phyloP scores from a whole-genome alignment of 2,329 filamentous ascomycete genomes.

The Xylariales sp. region DNA sequence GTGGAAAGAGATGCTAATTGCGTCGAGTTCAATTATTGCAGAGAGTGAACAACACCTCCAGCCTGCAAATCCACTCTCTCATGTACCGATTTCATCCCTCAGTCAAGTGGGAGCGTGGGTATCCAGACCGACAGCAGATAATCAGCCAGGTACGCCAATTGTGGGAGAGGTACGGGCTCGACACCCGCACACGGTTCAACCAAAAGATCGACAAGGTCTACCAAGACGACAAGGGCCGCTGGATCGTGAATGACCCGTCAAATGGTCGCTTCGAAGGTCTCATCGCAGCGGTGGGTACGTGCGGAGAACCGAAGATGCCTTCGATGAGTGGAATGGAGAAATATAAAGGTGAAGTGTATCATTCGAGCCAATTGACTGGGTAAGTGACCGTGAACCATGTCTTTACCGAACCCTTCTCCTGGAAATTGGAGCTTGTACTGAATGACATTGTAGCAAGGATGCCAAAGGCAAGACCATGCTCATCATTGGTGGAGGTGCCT shows the following conservation, averaged over 20 bases:
- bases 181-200: conserved; percentile 68
- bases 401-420: background rate
- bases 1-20: no score
- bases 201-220: conserved; percentile 66
- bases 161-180: conserved; percentile 71
- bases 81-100: conserved; percentile 89
- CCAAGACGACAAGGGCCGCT: conserved; percentile 62
- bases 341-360: conserved; percentile 69
- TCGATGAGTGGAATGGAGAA: conserved; percentile 64
- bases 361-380: conserved; percentile 71
- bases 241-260: conserved; percentile 71
- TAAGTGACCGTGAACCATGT: conserved; percentile 16
- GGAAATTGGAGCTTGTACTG: no score
- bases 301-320: conserved; percentile 72
- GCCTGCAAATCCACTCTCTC: conserved; percentile 76
- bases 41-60: conserved; percentile 77
- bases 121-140: conserved; percentile 73
- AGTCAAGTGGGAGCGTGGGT: conserved; percentile 69
- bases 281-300: conserved; percentile 75
- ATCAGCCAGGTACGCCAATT: conserved; percentile 65
- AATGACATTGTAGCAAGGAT: conserved; percentile 48
- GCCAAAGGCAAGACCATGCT: conserved; percentile 72
- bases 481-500: conserved; percentile 75
- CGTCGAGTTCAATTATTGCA: no score
- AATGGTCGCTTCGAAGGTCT: conserved; percentile 75